Conservation (phyloP, 768 basidiomycete species). For the Boletales sp. region DNA sequence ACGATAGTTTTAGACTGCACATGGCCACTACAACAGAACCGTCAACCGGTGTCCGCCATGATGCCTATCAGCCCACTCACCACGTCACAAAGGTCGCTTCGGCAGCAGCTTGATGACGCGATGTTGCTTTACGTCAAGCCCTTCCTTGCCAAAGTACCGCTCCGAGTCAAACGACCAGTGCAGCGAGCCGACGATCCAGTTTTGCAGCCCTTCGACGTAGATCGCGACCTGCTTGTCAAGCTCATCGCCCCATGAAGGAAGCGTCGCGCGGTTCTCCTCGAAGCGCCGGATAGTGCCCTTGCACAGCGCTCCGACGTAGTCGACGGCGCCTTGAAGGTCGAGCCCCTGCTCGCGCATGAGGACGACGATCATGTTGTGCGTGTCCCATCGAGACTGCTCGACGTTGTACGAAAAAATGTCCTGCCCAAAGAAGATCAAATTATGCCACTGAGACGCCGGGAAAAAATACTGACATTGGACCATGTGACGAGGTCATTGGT, state of each 20-base stretch:
- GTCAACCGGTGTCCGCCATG: background rate
- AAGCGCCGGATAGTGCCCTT: conserved; percentile 52
- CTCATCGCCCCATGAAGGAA: conserved; percentile 64
- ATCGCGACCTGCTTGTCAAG: conserved; percentile 54
- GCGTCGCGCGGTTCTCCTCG: conserved; percentile 38
- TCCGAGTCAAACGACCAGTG: conserved; percentile 72
- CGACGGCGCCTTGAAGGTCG: conserved; percentile 57
- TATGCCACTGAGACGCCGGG: too few relatives aligned
- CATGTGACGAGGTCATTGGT: conserved; percentile 52
- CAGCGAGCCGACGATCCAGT: conserved; percentile 70
- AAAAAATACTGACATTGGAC: conserved; percentile 36
- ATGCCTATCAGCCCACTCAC: too few relatives aligned
- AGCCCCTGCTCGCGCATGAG: conserved; percentile 60
- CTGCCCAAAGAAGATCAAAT: conserved; percentile 27
- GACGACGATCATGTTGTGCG: conserved; percentile 71
- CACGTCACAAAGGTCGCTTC: conserved; percentile 20
- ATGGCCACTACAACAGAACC: background rate
- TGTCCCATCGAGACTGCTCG: conserved; percentile 66
- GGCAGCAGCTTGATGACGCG: conserved; percentile 52
- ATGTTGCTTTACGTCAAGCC: conserved; percentile 50
- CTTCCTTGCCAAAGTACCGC: conserved; percentile 64
- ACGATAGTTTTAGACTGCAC: too few relatives aligned
- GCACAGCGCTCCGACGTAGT: conserved; percentile 63
- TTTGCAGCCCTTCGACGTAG: conserved; percentile 61
- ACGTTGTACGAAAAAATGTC: conserved; percentile 77